Conservation (phyloP, 208 protist genomes). For the Sergeia podlipaevii region DNA sequence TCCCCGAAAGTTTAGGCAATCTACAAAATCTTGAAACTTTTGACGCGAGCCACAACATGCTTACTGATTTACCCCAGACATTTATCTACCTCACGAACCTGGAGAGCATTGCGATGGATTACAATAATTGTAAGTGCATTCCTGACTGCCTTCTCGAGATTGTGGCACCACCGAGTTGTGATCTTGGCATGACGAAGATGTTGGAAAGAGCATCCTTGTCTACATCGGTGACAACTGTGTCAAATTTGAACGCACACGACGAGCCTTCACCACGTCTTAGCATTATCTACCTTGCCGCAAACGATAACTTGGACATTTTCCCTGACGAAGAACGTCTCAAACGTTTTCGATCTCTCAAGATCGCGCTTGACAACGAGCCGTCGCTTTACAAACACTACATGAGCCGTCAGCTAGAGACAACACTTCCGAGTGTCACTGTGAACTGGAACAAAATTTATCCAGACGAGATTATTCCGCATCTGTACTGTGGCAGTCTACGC, state of each 20-base stretch:
- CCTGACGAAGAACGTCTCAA: constrained; percentile 31
- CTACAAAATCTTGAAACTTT: constrained; percentile 56
- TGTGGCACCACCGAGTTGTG: not conserved
- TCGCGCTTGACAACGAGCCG: constrained; percentile 87
- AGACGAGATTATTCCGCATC: constrained; percentile 70
- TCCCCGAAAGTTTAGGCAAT: constrained; percentile 72
- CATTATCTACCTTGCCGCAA: constrained; percentile 73
- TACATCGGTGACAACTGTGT: not conserved
- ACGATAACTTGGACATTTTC: constrained; percentile 58
- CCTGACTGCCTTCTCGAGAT: constrained; percentile 70
- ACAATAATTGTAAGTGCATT: constrained; percentile 77
- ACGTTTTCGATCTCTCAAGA: constrained; percentile 50
- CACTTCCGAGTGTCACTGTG: constrained; percentile 69
- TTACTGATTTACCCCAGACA: constrained; percentile 55
- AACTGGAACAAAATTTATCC: constrained; percentile 92
- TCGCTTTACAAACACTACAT: constrained; percentile 64
- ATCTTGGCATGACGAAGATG: not conserved
- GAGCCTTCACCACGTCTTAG: constrained; percentile 36
- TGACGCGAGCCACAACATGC: constrained; percentile 79
- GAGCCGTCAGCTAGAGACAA: constrained; percentile 28
- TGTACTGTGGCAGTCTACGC: constrained; percentile 85
- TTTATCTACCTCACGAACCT: constrained; percentile 63
- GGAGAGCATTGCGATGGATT: constrained; percentile 63
- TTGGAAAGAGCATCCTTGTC: constrained; percentile 4
- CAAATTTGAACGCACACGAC: constrained; percentile 10